phyloP scores from a whole-genome alignment of 2,329 filamentous ascomycete genomes.

The Ascochyta lentis region DNA sequence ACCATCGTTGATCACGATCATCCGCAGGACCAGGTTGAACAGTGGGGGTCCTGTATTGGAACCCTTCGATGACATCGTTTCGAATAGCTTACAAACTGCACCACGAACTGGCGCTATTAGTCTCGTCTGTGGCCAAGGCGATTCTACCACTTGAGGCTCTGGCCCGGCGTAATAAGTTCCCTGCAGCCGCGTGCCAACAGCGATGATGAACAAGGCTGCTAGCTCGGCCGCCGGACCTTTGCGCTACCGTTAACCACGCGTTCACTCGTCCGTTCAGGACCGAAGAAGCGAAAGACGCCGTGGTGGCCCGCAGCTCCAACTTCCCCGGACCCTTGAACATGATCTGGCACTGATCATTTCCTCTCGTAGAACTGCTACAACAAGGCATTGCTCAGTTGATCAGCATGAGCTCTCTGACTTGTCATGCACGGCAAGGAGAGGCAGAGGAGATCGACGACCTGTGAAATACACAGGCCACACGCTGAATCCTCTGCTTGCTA shows the following conservation, averaged over 20 bases:
- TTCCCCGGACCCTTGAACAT: not conserved
- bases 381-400: not conserved
- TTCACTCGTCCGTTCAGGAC: not conserved
- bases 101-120: not conserved
- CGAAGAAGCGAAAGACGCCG: not conserved
- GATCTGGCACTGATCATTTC: not conserved
- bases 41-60: slow-evolving; percentile 9
- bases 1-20: not conserved
- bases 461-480: too few species aligned
- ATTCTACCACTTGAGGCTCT: slow-evolving; percentile 1
- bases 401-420: too few species aligned
- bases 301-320: not conserved
- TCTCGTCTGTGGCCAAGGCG: not conserved
- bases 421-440: too few species aligned
- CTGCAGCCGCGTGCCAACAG: slow-evolving; percentile 1
- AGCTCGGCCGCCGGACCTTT: slow-evolving; percentile 7
- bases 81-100: not conserved
- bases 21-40: not conserved
- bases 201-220: not conserved
- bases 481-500: too few species aligned
- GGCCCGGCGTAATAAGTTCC: not conserved
- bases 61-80: slow-evolving; percentile 6
- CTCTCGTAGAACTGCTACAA: not conserved
- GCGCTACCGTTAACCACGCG: not conserved
- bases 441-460: too few species aligned